Percentiles rank a stretch among this genome's conserved stretches.
phyloP scores from a whole-genome alignment of 345 rosid genomes.

The Syzygium aqueum region DNA sequence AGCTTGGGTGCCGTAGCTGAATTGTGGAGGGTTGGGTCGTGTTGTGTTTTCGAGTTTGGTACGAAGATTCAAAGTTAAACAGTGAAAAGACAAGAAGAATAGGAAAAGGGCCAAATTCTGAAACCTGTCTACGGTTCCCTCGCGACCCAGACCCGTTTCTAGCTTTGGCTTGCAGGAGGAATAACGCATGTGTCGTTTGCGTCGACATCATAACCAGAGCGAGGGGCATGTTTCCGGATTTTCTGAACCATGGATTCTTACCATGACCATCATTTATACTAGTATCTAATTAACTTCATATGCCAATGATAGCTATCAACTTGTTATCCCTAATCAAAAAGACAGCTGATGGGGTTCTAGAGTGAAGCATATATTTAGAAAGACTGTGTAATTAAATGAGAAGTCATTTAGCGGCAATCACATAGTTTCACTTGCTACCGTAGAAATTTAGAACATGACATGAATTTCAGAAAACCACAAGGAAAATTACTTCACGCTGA shows the following conservation, averaged over 20 bases:
- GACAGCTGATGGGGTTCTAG: background rate
- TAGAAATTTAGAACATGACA: too few relatives aligned
- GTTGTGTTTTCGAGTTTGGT: background rate
- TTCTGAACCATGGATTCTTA: background rate
- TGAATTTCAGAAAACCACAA: too few relatives aligned
- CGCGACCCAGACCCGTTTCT: background rate
- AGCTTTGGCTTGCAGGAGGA: background rate
- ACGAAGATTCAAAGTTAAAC: constrained; percentile 43
- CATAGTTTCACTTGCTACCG: background rate
- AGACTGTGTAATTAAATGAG: background rate
- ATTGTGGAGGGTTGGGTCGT: background rate
- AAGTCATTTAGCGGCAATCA: background rate
- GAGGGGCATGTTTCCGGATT: background rate
- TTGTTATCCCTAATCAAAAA: background rate
- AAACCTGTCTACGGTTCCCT: background rate
- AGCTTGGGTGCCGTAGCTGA: background rate
- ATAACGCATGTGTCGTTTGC: background rate
- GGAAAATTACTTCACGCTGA: too few relatives aligned
- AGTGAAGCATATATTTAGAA: background rate
- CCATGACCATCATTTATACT: background rate
- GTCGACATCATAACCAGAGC: background rate
- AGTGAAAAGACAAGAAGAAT: constrained; percentile 9
- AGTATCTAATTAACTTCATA: background rate
- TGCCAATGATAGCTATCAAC: background rate
- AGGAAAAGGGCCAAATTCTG: background rate